Evolutionary conservation across 768 basidiomycete species (phyloP).

Genomic region (Glaciozyma antarctica): DNA sequence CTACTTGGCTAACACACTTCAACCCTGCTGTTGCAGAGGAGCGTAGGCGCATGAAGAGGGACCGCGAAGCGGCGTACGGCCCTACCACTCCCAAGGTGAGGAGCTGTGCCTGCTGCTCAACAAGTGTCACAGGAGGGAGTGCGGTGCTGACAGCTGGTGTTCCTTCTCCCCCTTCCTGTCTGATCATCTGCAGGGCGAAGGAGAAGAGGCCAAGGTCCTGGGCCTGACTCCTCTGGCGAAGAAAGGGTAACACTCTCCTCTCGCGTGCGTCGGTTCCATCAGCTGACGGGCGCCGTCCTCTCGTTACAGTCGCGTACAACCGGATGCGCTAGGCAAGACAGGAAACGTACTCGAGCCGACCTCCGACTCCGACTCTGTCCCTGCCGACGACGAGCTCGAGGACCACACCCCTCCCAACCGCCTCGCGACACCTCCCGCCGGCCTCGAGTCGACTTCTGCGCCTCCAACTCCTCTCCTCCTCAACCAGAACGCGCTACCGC

Average conservation of each 20-base stretch:
- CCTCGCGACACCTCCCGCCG: not conserved
- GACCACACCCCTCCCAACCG: not conserved
- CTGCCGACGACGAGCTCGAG: not conserved
- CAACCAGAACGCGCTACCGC: not conserved
- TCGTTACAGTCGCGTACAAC: slow-evolving; percentile 8
- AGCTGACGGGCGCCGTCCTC: too few relatives aligned
- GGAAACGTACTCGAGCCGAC: not conserved
- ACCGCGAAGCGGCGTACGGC: not conserved
- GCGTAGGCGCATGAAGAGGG: not conserved
- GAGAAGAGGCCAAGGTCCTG: slow-evolving; percentile 3
- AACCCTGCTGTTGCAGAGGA: too few relatives aligned
- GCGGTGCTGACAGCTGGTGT: not conserved
- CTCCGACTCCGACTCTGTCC: not conserved
- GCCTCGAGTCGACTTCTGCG: slow-evolving; percentile 1
- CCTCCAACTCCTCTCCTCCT: slow-evolving; percentile 1
- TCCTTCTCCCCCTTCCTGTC: not conserved
- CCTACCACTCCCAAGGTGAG: not conserved
- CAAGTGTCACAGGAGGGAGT: not conserved
- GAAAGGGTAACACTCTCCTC: slow-evolving; percentile 12
- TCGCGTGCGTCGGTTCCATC: not conserved
- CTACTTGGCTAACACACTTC: too few relatives aligned
- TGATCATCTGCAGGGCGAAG: slow-evolving; percentile 20
- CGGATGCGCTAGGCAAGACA: not conserved
- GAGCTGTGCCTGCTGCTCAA: not conserved
- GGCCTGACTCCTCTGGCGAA: slow-evolving; percentile 25